Conservation (phyloP, 805 yeast genomes). For the Suhomyces sp. region DNA sequence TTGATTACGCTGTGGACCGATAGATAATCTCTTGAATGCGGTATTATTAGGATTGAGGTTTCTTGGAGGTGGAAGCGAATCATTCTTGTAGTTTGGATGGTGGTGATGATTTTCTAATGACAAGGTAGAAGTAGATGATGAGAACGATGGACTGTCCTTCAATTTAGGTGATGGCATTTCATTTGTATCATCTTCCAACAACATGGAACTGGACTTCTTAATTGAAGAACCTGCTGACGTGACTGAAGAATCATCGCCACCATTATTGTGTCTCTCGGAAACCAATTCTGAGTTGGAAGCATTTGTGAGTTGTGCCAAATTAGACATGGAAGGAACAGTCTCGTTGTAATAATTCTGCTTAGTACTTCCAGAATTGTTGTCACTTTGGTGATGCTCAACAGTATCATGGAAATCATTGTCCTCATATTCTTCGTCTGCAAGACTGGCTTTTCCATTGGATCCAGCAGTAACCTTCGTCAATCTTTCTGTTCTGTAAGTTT, state of each 20-base stretch:
- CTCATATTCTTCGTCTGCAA: conserved; percentile 21
- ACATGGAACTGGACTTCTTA: conserved; percentile 34
- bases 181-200: conserved; percentile 28
- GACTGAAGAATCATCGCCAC: conserved; percentile 19
- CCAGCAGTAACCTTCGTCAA: conserved; percentile 58
- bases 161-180: conserved; percentile 25
- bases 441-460: conserved; percentile 1
- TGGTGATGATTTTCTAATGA: conserved; percentile 20
- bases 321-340: conserved; percentile 56
- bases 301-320: conserved; percentile 52
- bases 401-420: conserved; percentile 22
- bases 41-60: conserved; percentile 24
- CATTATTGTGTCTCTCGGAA: conserved; percentile 6
- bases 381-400: conserved; percentile 20
- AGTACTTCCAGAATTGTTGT: conserved; percentile 7
- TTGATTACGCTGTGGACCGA: conserved; percentile 56
- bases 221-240: conserved; percentile 20
- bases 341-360: conserved; percentile 7
- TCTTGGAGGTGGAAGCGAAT: conserved; percentile 15
- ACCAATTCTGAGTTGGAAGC: conserved; percentile 12
- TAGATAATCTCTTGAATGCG: conserved; percentile 44
- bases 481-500: conserved; percentile 76
- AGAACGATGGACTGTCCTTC: conserved; percentile 27
- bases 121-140: conserved; percentile 31
- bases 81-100: conserved; percentile 9